Evolutionary conservation across 768 basidiomycete species (phyloP).

Genomic region (Amanita subjunquillea): DNA sequence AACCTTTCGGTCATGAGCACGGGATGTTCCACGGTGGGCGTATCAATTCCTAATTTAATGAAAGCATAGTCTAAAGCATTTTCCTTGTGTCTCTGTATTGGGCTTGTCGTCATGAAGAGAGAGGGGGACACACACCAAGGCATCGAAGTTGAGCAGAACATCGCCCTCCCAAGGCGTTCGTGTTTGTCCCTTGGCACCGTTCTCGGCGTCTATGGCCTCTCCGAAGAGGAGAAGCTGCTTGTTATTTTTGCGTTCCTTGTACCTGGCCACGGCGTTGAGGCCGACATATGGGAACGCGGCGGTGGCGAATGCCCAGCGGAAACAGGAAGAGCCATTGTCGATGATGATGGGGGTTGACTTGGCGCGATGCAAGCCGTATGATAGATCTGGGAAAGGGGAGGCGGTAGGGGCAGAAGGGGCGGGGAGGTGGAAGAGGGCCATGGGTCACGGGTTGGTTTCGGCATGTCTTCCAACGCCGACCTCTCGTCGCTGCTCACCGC

Average conservation of each 20-base stretch:
- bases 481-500: conserved; percentile 63
- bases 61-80: conserved; percentile 90
- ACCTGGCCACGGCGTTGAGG: conserved; percentile 72
- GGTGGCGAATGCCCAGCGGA: conserved; percentile 79
- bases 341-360: conserved; percentile 63
- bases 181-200: conserved; percentile 67
- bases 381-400: conserved; percentile 10
- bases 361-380: conserved; percentile 42
- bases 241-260: conserved; percentile 82
- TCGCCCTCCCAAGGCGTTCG: conserved; percentile 92
- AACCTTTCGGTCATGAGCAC: conserved; percentile 91
- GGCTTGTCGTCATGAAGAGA: neutral
- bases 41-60: conserved; percentile 75
- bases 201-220: conserved; percentile 78
- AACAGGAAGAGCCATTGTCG: conserved; percentile 78
- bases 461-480: conserved; percentile 25
- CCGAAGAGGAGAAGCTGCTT: conserved; percentile 83
- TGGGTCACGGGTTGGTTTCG: neutral
- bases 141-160: conserved; percentile 83
- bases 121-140: conserved; percentile 48
- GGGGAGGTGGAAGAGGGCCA: conserved; percentile 4
- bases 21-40: conserved; percentile 70
- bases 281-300: conserved; percentile 45
- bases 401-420: neutral
- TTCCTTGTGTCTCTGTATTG: conserved; percentile 50